These are phyloP conservation scores for Omphalea diandra DNA, from an alignment of 441 rosid species.

Conservation along the genomic window DNA sequence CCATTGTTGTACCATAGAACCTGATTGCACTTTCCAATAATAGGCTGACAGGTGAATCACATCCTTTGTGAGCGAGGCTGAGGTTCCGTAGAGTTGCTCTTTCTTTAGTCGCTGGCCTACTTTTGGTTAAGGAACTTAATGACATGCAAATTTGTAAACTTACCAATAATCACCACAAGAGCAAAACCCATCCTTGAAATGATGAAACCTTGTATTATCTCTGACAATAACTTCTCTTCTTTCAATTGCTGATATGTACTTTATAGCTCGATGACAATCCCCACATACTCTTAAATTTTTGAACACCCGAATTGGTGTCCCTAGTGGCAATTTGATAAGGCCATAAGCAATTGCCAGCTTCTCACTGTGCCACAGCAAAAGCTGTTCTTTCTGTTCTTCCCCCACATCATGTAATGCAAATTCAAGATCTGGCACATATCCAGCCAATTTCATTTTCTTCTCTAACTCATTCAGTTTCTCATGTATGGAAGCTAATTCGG, in stretches of 20 bases:
- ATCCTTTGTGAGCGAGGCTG: no score
- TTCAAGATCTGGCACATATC: constrained; percentile 65
- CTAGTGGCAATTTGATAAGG: constrained; percentile 44
- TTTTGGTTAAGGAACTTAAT: no score
- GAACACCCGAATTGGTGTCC: constrained; percentile 51
- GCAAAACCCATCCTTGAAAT: constrained; percentile 59
- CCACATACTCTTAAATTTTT: constrained; percentile 77
- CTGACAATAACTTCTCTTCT: constrained; percentile 56
- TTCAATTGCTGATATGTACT: constrained; percentile 58
- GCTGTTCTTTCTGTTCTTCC: constrained; percentile 51
- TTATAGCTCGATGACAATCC: constrained; percentile 63
- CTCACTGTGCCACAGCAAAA: constrained; percentile 68
- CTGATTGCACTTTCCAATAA: no score
- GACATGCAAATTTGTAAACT: neutral
- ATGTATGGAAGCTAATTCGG: constrained; percentile 48
- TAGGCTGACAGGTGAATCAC: no score
- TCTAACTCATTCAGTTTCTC: constrained; percentile 52
- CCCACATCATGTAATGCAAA: constrained; percentile 60
- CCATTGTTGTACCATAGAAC: no score
- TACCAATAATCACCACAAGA: constrained; percentile 82
- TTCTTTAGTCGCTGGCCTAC: no score
- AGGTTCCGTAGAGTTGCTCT: no score
- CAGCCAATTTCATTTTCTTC: constrained; percentile 59
- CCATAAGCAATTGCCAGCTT: constrained; percentile 70
- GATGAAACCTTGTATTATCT: constrained; percentile 68